Conservation (phyloP, 495 filamentous ascomycete genomes). For the Amphirosellinia nigrospora region DNA sequence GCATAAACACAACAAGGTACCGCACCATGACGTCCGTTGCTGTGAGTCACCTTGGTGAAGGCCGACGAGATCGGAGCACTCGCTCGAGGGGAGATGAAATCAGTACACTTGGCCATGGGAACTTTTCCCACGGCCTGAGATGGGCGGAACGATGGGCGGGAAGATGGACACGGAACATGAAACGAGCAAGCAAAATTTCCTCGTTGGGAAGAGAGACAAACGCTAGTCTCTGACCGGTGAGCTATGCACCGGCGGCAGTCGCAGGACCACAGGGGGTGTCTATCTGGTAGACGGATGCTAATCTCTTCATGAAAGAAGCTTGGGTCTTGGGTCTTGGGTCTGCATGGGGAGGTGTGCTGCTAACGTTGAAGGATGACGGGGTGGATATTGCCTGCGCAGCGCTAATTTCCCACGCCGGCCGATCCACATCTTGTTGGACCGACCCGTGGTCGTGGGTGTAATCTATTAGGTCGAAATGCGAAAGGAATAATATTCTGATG, state of each 20-base stretch:
- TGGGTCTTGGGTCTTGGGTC: conserved; percentile 7
- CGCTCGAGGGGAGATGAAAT: conserved; percentile 4
- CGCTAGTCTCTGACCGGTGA: conserved; percentile 17
- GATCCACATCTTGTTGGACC: conserved; percentile 27
- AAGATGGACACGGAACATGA: conserved; percentile 8
- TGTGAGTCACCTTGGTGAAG: conserved; percentile 26
- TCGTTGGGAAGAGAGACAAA: neutral
- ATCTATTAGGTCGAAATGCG: neutral
- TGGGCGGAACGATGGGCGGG: no score
- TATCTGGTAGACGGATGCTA: conserved; percentile 15
- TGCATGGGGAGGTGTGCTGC: conserved; percentile 23
- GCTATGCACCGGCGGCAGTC: conserved; percentile 2
- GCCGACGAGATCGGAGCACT: conserved; percentile 23
- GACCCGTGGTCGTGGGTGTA: conserved; percentile 31
- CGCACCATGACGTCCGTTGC: conserved; percentile 23
- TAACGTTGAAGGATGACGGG: conserved; percentile 20
- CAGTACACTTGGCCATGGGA: neutral
- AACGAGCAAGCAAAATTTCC: conserved; percentile 17
- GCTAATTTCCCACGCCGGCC: conserved; percentile 26
- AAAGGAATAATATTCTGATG: conserved; percentile 5
- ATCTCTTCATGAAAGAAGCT: conserved; percentile 16
- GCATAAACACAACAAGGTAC: conserved; percentile 22
- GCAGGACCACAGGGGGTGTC: conserved; percentile 9
- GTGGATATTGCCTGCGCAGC: conserved; percentile 21
- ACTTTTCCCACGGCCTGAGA: neutral